Percentiles rank a stretch among this genome's conserved stretches.
These are phyloP conservation scores for Apostasia ramifera DNA, from an alignment of 106 monocot species.

Conservation along the genomic window DNA sequence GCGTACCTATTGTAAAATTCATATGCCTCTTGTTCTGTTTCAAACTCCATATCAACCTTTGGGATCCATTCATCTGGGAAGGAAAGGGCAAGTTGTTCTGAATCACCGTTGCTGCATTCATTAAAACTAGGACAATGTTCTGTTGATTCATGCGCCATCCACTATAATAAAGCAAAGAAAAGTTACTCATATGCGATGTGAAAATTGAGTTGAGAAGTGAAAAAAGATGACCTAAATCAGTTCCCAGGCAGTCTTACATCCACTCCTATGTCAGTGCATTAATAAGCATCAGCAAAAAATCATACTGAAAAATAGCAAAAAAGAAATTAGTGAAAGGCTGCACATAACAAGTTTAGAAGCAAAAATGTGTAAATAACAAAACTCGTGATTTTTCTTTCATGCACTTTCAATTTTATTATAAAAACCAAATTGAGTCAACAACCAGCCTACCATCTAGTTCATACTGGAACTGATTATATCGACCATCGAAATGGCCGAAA, in stretches of 20 bases:
- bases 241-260: neutral
- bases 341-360: too few relatives aligned
- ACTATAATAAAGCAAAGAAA: neutral
- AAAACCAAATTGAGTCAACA: too few relatives aligned
- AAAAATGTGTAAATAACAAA: too few relatives aligned
- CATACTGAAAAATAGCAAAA: neutral
- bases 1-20: constrained; percentile 14
- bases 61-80: constrained; percentile 9
- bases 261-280: neutral
- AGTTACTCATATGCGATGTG: too few relatives aligned
- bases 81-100: constrained; percentile 5
- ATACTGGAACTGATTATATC: too few relatives aligned
- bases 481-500: too few relatives aligned
- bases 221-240: neutral
- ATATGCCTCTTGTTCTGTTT: constrained; percentile 13
- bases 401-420: too few relatives aligned
- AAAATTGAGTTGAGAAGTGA: neutral
- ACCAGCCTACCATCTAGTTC: too few relatives aligned
- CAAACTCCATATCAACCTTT: constrained; percentile 13
- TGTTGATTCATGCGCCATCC: constrained; percentile 1
- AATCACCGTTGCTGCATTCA: constrained; percentile 10
- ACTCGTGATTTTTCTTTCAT: too few relatives aligned
- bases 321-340: too few relatives aligned
- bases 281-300: neutral
- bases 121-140: constrained; percentile 2